These are phyloP conservation scores for Cryphonectria carpinicola DNA, from an alignment of 2,329 filamentous ascomycete genomes.

Conservation along the genomic window DNA sequence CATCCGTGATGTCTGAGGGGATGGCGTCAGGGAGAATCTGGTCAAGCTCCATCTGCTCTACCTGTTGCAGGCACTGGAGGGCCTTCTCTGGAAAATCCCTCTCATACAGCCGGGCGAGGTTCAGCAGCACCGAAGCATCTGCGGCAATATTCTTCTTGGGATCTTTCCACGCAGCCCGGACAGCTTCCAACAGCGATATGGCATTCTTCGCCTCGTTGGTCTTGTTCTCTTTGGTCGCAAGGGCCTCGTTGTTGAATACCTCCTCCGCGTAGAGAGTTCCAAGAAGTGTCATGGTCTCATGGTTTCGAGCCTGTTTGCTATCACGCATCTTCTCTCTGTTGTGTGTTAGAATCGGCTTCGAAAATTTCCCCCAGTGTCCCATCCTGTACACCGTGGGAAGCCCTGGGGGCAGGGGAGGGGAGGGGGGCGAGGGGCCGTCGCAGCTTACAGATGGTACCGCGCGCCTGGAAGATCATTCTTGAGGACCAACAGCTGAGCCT, in stretches of 20 bases:
- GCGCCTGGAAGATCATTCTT: conserved; percentile 87
- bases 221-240: conserved; percentile 82
- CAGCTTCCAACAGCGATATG: conserved; percentile 78
- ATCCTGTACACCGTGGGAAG: not conserved
- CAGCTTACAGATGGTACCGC: conserved; percentile 72
- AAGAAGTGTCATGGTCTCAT: conserved; percentile 90
- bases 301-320: conserved; percentile 72
- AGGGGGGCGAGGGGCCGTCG: not conserved
- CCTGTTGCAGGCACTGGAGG: conserved; percentile 86
- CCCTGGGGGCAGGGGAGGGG: not conserved
- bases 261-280: conserved; percentile 94
- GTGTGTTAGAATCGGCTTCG: not conserved
- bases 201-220: conserved; percentile 84
- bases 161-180: conserved; percentile 89
- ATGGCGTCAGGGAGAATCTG: conserved; percentile 73
- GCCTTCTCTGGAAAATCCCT: conserved; percentile 84
- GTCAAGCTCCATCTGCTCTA: conserved; percentile 86
- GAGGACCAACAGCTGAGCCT: conserved; percentile 84
- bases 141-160: conserved; percentile 80
- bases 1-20: conserved; percentile 63
- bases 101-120: conserved; percentile 91
- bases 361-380: not conserved
- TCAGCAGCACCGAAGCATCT: conserved; percentile 86
- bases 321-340: conserved; percentile 79
- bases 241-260: conserved; percentile 77